A percentile compares a stretch with the other conserved stretches of the same genome.
Conservation (phyloP, 2,329 filamentous ascomycete species). For the Fusarium concolor region DNA sequence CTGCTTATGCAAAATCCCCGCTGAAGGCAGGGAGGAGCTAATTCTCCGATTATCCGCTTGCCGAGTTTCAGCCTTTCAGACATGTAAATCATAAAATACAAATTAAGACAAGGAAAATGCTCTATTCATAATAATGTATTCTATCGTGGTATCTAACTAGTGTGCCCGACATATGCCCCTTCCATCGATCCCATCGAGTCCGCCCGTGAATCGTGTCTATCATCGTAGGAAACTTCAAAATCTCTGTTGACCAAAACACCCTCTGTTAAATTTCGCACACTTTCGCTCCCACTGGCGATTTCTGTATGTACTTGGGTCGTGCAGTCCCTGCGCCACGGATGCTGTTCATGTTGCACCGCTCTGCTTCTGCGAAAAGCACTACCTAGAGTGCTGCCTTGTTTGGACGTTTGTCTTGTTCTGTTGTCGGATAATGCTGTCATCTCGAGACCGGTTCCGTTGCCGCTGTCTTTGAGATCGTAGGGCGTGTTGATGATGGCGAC, state of each 20-base stretch:
- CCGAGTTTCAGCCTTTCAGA: too few species aligned
- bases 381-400: background rate
- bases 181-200: constrained; percentile 38
- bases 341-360: constrained; percentile 3
- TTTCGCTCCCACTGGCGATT: constrained; percentile 36
- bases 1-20: too few species aligned
- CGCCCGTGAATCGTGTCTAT: constrained; percentile 19
- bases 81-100: background rate
- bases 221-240: constrained; percentile 43
- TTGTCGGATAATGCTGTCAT: constrained; percentile 25
- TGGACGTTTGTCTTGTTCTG: constrained; percentile 13
- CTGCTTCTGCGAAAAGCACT: constrained; percentile 7
- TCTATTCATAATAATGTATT: too few species aligned
- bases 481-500: constrained; percentile 38
- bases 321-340: constrained; percentile 30
- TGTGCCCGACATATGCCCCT: constrained; percentile 29
- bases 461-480: constrained; percentile 40
- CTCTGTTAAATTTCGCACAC: constrained; percentile 41
- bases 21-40: background rate
- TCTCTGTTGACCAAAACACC: constrained; percentile 40
- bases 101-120: background rate
- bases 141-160: background rate
- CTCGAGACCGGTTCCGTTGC: constrained; percentile 32
- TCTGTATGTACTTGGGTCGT: constrained; percentile 8
- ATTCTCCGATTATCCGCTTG: background rate